Conservation (phyloP, 1,284 basidiomycete genomes). For the Rhizoctonia solani region DNA sequence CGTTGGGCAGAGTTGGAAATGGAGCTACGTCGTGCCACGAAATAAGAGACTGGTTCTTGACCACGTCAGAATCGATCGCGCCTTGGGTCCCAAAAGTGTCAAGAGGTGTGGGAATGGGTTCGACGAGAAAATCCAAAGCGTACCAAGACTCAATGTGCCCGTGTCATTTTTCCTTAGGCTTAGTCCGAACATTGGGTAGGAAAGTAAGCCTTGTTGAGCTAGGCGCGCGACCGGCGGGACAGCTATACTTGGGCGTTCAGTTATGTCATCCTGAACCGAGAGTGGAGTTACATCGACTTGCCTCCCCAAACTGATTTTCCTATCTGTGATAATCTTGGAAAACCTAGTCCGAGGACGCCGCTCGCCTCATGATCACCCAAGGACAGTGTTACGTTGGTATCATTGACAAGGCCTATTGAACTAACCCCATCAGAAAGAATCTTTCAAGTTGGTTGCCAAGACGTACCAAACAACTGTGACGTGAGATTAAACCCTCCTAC, state of each 20-base stretch:
- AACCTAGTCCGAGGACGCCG: conserved; percentile 73
- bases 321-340: conserved; percentile 69
- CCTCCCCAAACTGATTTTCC: conserved; percentile 55
- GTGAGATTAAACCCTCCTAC: conserved; percentile 61
- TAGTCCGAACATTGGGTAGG: conserved; percentile 74
- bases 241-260: conserved; percentile 44
- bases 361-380: conserved; percentile 57
- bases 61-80: conserved; percentile 69
- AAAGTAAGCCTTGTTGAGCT: conserved; percentile 62
- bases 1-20: conserved; percentile 61
- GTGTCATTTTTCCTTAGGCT: conserved; percentile 60
- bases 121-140: conserved; percentile 29
- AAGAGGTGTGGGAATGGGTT: conserved; percentile 16
- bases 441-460: background rate
- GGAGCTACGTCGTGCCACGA: conserved; percentile 74
- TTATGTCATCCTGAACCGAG: background rate
- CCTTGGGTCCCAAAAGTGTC: conserved; percentile 49
- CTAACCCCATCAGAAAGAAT: background rate
- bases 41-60: conserved; percentile 61
- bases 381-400: conserved; percentile 62
- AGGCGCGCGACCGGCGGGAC: conserved; percentile 66
- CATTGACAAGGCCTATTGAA: conserved; percentile 58
- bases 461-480: conserved; percentile 67
- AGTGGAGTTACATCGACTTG: conserved; percentile 45
- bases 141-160: conserved; percentile 68